These are phyloP conservation scores for Seminavis robusta DNA, from an alignment of 108 stramenopile genomes.

Conservation along the genomic window DNA sequence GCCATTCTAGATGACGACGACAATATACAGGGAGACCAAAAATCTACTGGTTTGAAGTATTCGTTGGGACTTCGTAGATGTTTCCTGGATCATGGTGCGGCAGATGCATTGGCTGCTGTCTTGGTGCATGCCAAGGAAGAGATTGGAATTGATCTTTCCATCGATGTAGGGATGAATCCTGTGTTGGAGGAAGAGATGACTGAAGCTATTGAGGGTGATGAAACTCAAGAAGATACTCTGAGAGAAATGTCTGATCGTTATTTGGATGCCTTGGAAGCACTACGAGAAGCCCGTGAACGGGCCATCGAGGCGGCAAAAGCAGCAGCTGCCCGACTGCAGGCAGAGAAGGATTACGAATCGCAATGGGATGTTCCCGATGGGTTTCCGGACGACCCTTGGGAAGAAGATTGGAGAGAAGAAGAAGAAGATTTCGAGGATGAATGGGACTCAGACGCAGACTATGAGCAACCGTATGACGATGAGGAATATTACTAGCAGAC, in stretches of 20 bases:
- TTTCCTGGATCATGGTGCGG: conserved; percentile 58
- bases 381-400: background rate
- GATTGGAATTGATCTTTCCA: conserved; percentile 19
- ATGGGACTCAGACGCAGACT: conserved; percentile 34
- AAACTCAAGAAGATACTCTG: conserved; percentile 16
- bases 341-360: conserved; percentile 21
- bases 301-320: conserved; percentile 38
- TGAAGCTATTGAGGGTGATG: conserved; percentile 36
- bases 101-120: conserved; percentile 74
- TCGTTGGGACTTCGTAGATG: conserved; percentile 60
- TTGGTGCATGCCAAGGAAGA: conserved; percentile 18
- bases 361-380: background rate
- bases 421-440: background rate
- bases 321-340: conserved; percentile 14
- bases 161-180: conserved; percentile 70
- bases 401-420: conserved; percentile 1
- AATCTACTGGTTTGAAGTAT: background rate
- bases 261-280: conserved; percentile 40
- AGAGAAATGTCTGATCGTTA: conserved; percentile 68
- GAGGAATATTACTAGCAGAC: background rate
- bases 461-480: conserved; percentile 7
- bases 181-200: conserved; percentile 60
- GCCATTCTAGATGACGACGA: conserved; percentile 22
- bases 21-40: background rate
- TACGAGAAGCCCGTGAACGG: conserved; percentile 48